Evolutionary conservation across 768 basidiomycete species (phyloP).

Genomic region (Panellus pusillus): DNA sequence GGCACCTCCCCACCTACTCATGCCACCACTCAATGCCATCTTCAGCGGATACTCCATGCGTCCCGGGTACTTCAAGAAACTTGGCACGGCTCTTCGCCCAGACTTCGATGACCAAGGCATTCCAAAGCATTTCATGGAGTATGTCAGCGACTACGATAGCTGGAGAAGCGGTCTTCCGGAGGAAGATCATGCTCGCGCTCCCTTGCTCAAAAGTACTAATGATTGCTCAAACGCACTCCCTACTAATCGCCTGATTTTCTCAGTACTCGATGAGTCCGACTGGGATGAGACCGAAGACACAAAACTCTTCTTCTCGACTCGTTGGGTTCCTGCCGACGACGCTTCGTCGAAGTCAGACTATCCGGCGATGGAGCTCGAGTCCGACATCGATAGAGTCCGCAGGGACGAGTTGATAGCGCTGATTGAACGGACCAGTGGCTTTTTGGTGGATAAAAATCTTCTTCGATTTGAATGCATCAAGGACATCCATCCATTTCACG

Average conservation of each 20-base stretch:
- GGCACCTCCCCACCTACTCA: background rate
- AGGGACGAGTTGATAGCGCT: constrained; percentile 4
- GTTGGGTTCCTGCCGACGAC: too few species aligned
- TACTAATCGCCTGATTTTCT: background rate
- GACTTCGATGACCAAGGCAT: background rate
- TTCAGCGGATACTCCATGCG: constrained; percentile 6
- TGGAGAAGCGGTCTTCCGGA: background rate
- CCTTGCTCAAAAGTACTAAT: background rate
- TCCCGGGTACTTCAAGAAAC: background rate
- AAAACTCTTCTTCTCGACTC: too few species aligned
- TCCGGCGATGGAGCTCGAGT: background rate
- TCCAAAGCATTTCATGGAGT: background rate
- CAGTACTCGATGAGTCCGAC: too few species aligned
- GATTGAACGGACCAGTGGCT: background rate
- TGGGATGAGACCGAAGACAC: too few species aligned
- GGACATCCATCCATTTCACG: constrained; percentile 4
- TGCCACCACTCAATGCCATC: background rate
- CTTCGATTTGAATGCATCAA: constrained; percentile 4
- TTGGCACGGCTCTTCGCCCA: constrained; percentile 1
- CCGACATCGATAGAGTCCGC: background rate
- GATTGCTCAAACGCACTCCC: background rate
- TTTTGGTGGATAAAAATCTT: background rate
- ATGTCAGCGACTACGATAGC: background rate
- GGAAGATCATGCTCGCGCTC: constrained; percentile 1
- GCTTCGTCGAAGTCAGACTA: too few species aligned